Conservation (phyloP, 495 filamentous ascomycete species). For the Tuber aestivum region DNA sequence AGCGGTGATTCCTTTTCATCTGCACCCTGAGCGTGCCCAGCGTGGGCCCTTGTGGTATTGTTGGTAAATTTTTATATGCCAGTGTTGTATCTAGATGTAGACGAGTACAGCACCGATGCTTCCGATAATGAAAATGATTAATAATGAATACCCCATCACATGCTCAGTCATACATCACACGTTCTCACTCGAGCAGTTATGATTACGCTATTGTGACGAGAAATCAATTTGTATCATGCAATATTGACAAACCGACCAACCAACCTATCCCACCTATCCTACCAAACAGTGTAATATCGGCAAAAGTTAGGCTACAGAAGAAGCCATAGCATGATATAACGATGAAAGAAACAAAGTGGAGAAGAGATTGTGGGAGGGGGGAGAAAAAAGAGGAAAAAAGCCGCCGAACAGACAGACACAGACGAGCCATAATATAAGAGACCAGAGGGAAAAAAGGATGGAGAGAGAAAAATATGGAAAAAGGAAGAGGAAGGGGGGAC, state of each 20-base stretch:
- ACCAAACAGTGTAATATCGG: not conserved
- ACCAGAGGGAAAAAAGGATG: not conserved
- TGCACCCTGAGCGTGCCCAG: not conserved
- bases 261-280: not conserved
- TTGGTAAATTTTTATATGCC: not conserved
- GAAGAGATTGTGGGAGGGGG: not conserved
- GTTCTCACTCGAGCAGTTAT: not conserved
- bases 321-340: not conserved
- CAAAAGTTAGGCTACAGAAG: not conserved
- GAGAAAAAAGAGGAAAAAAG: conserved; percentile 17
- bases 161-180: not conserved
- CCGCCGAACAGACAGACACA: conserved; percentile 13
- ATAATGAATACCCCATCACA: not conserved
- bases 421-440: conserved; percentile 35
- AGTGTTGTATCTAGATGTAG: not conserved
- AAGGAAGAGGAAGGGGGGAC: not conserved
- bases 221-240: conserved; percentile 1
- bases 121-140: not conserved
- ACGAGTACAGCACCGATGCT: not conserved
- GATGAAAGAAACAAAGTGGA: too few relatives aligned
- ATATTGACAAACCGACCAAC: not conserved
- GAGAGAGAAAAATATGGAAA: not conserved
- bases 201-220: not conserved
- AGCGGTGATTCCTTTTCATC: conserved; percentile 13
- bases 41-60: not conserved